Evolutionary conservation across 2,329 filamentous ascomycete genomes (phyloP).

Genomic region (Colletotrichum paranaense): DNA sequence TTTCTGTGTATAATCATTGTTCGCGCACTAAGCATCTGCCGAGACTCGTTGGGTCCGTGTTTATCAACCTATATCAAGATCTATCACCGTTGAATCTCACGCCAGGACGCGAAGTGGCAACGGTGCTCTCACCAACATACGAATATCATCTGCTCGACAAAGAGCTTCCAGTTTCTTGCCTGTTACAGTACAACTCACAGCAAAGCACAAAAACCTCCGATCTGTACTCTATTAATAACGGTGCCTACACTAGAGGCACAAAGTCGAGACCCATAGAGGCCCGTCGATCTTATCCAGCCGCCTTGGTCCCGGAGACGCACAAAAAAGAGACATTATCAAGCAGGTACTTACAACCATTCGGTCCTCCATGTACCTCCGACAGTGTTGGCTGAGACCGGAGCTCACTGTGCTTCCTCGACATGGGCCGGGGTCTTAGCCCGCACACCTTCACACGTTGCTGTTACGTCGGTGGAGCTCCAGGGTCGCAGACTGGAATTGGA

Average conservation of each 20-base stretch:
- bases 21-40: not conserved
- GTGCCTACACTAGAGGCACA: constrained; percentile 5
- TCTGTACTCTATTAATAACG: constrained; percentile 35
- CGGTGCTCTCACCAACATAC: not conserved
- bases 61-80: not conserved
- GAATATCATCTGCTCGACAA: not conserved
- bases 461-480: constrained; percentile 35
- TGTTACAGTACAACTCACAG: not conserved
- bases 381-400: constrained; percentile 1
- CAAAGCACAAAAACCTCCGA: constrained; percentile 20
- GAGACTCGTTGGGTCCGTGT: not conserved
- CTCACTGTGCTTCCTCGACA: constrained; percentile 23
- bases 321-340: not conserved
- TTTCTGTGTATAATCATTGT: not conserved
- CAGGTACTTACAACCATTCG: constrained; percentile 9
- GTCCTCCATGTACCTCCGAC: constrained; percentile 23
- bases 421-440: constrained; percentile 11
- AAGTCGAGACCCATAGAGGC: constrained; percentile 29
- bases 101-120: constrained; percentile 1
- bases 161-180: not conserved
- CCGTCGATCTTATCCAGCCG: constrained; percentile 23
- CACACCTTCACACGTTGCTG: constrained; percentile 35
- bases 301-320: constrained; percentile 17
- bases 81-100: not conserved
- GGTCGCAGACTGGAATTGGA: constrained; percentile 26